phyloP scores from a whole-genome alignment of 139 green algal species.

The Diplosphaera chodatii region DNA sequence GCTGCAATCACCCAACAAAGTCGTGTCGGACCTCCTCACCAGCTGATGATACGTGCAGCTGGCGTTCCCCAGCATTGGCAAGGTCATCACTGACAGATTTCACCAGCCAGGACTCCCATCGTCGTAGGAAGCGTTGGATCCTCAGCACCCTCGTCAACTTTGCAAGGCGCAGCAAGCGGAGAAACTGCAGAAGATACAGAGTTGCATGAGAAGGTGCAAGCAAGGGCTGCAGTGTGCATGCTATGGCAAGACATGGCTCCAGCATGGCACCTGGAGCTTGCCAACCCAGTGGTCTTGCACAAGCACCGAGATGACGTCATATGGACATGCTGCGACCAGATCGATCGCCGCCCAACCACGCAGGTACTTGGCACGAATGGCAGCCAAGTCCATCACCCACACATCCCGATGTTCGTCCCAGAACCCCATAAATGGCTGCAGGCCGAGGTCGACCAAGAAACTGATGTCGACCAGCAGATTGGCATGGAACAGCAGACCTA shows the following conservation, averaged over 20 bases:
- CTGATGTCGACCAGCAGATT: slow-evolving; percentile 13
- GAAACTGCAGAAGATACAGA: not conserved
- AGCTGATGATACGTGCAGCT: too few species aligned
- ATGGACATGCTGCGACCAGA: not conserved
- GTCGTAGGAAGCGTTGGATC: not conserved
- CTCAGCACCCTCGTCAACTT: slow-evolving; percentile 7
- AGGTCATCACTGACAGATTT: not conserved
- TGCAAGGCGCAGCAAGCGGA: slow-evolving; percentile 5
- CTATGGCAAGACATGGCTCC: too few species aligned
- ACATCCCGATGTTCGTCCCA: not conserved
- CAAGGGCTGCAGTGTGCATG: too few species aligned
- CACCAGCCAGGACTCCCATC: slow-evolving; percentile 13
- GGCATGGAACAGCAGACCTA: not conserved
- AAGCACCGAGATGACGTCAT: not conserved
- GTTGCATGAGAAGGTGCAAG: too few species aligned
- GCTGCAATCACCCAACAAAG: too few species aligned
- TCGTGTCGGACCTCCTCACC: too few species aligned
- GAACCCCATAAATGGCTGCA: not conserved
- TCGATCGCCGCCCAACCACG: not conserved
- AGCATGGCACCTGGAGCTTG: not conserved
- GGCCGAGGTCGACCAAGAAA: slow-evolving; percentile 6
- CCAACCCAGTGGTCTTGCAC: not conserved
- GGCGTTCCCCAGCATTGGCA: too few species aligned
- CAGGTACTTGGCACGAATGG: not conserved
- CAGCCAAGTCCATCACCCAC: not conserved